Percentiles rank a stretch among this genome's conserved stretches.
Evolutionary conservation across 225 moss, liverwort and hornwort species (phyloP).

Genomic region (Sphagnum contortum): DNA sequence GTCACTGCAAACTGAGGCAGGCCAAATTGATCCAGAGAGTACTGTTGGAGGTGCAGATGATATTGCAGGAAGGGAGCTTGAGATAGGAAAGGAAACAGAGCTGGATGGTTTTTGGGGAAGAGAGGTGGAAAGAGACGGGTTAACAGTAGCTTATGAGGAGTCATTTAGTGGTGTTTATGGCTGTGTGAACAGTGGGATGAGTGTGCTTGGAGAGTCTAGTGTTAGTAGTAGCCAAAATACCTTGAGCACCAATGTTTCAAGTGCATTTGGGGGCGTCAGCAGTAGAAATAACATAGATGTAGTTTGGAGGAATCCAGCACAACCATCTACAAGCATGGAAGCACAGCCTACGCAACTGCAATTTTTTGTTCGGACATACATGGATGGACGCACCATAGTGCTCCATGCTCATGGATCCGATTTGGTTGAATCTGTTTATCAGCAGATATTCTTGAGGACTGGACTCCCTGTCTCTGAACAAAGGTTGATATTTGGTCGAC

Average conservation of each 20-base stretch:
- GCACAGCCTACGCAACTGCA: slow-evolving; percentile 52
- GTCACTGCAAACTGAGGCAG: slow-evolving; percentile 2
- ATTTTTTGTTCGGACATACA: slow-evolving; percentile 81
- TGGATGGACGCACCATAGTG: slow-evolving; percentile 66
- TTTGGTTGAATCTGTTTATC: slow-evolving; percentile 81
- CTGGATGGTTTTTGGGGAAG: slow-evolving; percentile 30
- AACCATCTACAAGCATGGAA: slow-evolving; percentile 27
- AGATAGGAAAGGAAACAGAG: slow-evolving; percentile 49
- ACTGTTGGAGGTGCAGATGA: slow-evolving; percentile 23
- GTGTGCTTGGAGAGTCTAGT: slow-evolving; percentile 23
- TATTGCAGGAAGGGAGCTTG: slow-evolving; percentile 29
- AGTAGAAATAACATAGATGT: slow-evolving; percentile 24
- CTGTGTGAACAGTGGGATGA: slow-evolving; percentile 13
- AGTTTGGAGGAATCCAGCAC: slow-evolving; percentile 15
- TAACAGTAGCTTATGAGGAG: slow-evolving; percentile 41
- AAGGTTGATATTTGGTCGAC: slow-evolving; percentile 78
- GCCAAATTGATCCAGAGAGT: slow-evolving; percentile 16
- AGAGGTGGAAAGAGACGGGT: slow-evolving; percentile 53
- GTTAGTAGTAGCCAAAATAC: slow-evolving; percentile 23
- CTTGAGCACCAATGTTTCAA: slow-evolving; percentile 9
- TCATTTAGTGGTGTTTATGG: slow-evolving; percentile 31
- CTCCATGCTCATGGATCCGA: slow-evolving; percentile 68
- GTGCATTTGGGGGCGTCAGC: slow-evolving; percentile 14
- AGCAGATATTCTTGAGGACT: slow-evolving; percentile 74
- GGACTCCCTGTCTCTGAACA: slow-evolving; percentile 91